Conservation (phyloP, 164 flowering plant genomes). For the Malania oleifera region DNA sequence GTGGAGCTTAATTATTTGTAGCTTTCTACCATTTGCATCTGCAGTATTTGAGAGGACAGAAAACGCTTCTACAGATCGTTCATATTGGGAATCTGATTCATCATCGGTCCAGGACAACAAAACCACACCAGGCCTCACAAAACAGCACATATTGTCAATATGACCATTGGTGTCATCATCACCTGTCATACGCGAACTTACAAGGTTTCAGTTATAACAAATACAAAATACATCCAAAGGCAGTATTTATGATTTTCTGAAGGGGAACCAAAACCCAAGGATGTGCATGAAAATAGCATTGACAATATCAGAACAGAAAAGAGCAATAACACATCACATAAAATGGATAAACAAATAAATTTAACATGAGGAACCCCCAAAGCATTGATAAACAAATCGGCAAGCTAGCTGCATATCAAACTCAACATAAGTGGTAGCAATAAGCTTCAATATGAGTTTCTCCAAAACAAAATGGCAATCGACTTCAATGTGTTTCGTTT, state of each 20-base stretch:
- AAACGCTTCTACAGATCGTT: constrained; percentile 67
- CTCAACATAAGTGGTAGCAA: too few species aligned
- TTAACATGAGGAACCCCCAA: too few species aligned
- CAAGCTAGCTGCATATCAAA: too few species aligned
- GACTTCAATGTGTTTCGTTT: too few species aligned
- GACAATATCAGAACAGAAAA: background rate
- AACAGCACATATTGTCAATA: constrained; percentile 96
- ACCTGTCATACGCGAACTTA: constrained; percentile 37
- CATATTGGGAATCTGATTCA: constrained; percentile 76
- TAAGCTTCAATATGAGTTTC: too few species aligned
- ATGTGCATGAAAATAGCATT: background rate
- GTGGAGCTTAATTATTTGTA: constrained; percentile 78
- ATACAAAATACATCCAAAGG: background rate
- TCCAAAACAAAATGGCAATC: too few species aligned
- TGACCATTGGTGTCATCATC: constrained; percentile 99
- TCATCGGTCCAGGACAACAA: constrained; percentile 94
- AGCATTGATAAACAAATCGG: too few species aligned
- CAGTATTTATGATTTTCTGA: background rate
- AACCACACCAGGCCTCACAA: constrained; percentile 89
- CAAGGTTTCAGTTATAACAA: background rate
- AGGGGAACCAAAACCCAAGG: background rate
- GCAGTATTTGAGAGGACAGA: constrained; percentile 56
- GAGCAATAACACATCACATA: background rate
- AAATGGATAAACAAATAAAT: too few species aligned
- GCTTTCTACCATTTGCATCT: constrained; percentile 78